phyloP scores from a whole-genome alignment of 1,284 basidiomycete species.

The Schizophyllum amplum region DNA sequence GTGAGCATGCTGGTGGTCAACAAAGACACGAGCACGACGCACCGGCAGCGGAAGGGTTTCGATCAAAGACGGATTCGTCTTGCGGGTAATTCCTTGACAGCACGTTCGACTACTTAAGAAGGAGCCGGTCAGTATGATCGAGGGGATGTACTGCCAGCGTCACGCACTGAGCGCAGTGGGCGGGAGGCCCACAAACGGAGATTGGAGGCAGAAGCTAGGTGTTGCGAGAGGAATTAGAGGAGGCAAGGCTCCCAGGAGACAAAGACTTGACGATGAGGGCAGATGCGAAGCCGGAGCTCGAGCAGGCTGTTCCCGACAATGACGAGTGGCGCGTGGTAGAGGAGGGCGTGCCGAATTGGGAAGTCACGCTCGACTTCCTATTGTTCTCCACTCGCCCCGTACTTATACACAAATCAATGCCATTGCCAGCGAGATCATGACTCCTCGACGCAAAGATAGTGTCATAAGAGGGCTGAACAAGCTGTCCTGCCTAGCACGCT shows the following conservation, averaged over 20 bases:
- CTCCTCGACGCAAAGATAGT: no score
- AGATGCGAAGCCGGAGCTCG: neutral
- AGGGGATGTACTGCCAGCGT: no score
- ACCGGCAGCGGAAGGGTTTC: neutral
- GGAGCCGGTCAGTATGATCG: no score
- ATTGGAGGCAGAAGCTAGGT: neutral
- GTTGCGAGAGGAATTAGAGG: neutral
- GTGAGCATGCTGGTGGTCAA: neutral
- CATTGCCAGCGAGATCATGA: no score
- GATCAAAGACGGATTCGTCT: neutral
- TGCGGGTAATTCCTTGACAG: no score
- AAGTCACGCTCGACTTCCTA: neutral
- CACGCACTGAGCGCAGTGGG: no score
- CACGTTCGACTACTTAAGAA: no score
- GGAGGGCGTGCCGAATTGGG: neutral
- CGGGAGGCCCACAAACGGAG: no score
- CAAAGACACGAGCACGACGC: neutral
- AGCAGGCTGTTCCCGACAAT: neutral
- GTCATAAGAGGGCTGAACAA: no score
- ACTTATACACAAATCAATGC: no score
- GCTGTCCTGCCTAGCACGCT: no score
- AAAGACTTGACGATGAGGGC: neutral
- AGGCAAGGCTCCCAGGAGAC: neutral
- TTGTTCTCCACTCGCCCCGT: neutral
- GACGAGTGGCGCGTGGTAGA: neutral